These are phyloP conservation scores for Leccinum ochraceum DNA, from an alignment of 768 basidiomycete genomes.

Conservation along the genomic window DNA sequence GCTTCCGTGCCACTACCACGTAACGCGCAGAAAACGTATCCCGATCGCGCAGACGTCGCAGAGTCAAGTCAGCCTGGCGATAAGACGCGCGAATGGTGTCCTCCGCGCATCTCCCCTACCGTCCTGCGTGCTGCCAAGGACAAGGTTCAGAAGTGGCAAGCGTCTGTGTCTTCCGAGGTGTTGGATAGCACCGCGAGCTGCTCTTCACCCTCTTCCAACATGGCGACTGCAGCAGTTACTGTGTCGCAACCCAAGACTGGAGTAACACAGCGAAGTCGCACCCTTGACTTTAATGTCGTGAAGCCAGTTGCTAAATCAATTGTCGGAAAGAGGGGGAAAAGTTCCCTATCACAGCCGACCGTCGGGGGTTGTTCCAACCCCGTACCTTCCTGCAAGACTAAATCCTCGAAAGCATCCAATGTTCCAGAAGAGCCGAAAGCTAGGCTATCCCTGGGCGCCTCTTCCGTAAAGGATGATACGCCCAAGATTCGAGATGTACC, in stretches of 20 bases:
- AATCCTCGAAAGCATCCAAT: conserved; percentile 8
- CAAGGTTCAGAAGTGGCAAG: conserved; percentile 41
- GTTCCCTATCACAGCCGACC: conserved; percentile 2
- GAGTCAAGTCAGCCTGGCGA: background rate
- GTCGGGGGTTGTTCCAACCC: conserved; percentile 10
- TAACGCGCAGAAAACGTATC: conserved; percentile 5
- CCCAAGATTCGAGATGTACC: conserved; percentile 37
- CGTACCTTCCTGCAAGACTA: conserved; percentile 14
- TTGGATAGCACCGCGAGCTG: conserved; percentile 9
- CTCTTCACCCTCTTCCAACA: conserved; percentile 6
- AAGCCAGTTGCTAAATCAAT: conserved; percentile 36
- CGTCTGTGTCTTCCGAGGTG: conserved; percentile 24
- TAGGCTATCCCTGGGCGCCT: conserved; percentile 5
- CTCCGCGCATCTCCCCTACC: conserved; percentile 25
- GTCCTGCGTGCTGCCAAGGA: conserved; percentile 32
- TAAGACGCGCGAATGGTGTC: conserved; percentile 4
- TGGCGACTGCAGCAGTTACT: background rate
- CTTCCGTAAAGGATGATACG: conserved; percentile 5
- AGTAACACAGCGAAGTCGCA: conserved; percentile 18
- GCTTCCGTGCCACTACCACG: conserved; percentile 3
- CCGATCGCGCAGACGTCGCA: background rate
- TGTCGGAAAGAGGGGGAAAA: conserved; percentile 25
- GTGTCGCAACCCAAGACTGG: conserved; percentile 19
- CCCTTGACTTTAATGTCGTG: conserved; percentile 46
- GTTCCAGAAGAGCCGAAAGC: background rate